Evolutionary conservation across 306 rosid species (phyloP).

Genomic region (Abrus precatorius): DNA sequence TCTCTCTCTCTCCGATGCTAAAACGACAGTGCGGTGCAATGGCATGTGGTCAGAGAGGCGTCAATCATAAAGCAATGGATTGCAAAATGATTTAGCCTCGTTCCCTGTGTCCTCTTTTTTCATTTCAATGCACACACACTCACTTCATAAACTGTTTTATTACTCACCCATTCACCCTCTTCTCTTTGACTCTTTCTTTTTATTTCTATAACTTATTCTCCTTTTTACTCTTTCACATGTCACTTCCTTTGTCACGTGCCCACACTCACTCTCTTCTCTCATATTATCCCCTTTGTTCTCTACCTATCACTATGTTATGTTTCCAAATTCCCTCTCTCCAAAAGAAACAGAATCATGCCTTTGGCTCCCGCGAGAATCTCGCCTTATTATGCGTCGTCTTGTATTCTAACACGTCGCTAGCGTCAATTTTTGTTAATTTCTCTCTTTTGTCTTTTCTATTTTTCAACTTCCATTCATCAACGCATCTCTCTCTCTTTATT

Average conservation of each 20-base stretch:
- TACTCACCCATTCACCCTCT: background rate
- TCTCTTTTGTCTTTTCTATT: slow-evolving; percentile 50
- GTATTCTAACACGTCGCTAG: slow-evolving; percentile 44
- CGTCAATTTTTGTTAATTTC: slow-evolving; percentile 47
- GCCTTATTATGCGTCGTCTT: slow-evolving; percentile 65
- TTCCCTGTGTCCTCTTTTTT: background rate
- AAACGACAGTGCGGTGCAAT: slow-evolving; percentile 57
- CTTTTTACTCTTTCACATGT: slow-evolving; percentile 40
- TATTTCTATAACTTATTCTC: background rate
- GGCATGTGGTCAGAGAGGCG: slow-evolving; percentile 57
- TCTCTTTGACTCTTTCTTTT: background rate
- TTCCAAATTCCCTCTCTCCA: slow-evolving; percentile 39
- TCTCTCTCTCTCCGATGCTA: slow-evolving; percentile 35
- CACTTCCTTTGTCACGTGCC: slow-evolving; percentile 56
- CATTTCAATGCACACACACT: too few relatives aligned
- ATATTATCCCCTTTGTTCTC: slow-evolving; percentile 52
- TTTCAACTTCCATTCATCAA: background rate
- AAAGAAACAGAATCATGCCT: slow-evolving; percentile 49
- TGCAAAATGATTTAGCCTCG: slow-evolving; percentile 64
- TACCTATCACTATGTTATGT: slow-evolving; percentile 48
- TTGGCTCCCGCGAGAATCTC: slow-evolving; percentile 77
- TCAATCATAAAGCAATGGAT: slow-evolving; percentile 82
- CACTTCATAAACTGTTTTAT: slow-evolving; percentile 6
- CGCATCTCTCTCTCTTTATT: slow-evolving; percentile 19
- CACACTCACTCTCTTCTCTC: background rate